phyloP scores from a whole-genome alignment of 345 rosid genomes.

The Dipteronia dyeriana region DNA sequence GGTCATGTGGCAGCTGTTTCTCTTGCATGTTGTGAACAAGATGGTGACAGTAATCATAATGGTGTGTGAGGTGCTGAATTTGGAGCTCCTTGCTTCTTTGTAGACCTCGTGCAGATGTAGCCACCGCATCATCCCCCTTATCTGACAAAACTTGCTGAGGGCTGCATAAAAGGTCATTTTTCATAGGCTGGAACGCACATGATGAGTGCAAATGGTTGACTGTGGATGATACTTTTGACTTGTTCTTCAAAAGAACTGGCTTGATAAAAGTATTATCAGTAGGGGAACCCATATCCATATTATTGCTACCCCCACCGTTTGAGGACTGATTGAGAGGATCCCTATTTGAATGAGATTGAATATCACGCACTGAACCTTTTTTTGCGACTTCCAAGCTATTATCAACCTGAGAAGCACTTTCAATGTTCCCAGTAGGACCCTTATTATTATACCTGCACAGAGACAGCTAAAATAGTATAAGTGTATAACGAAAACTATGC shows the following conservation, averaged over 20 bases:
- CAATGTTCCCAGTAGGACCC: constrained; percentile 30
- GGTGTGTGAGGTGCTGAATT: constrained; percentile 20
- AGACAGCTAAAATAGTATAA: neutral
- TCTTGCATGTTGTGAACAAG: constrained; percentile 24
- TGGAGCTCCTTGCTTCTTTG: constrained; percentile 30
- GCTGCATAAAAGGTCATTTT: constrained; percentile 25
- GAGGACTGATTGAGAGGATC: constrained; percentile 46
- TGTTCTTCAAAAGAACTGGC: constrained; percentile 35
- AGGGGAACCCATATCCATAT: constrained; percentile 51
- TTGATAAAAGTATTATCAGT: constrained; percentile 35
- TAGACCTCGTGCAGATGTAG: constrained; percentile 25
- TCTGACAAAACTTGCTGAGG: constrained; percentile 25
- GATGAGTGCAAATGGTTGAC: constrained; percentile 35
- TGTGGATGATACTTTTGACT: constrained; percentile 38
- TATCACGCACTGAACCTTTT: constrained; percentile 28
- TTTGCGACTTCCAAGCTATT: constrained; percentile 24
- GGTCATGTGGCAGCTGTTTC: constrained; percentile 33
- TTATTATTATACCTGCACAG: constrained; percentile 46
- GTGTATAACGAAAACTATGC: constrained; percentile 4
- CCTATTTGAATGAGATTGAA: constrained; percentile 32
- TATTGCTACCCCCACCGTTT: constrained; percentile 42
- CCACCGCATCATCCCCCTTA: constrained; percentile 30
- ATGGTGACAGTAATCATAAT: constrained; percentile 25
- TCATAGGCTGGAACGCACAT: constrained; percentile 27
- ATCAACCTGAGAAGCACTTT: constrained; percentile 32